Evolutionary conservation across 139 green algal species (phyloP).

Genomic region (Asterochloris erici): DNA sequence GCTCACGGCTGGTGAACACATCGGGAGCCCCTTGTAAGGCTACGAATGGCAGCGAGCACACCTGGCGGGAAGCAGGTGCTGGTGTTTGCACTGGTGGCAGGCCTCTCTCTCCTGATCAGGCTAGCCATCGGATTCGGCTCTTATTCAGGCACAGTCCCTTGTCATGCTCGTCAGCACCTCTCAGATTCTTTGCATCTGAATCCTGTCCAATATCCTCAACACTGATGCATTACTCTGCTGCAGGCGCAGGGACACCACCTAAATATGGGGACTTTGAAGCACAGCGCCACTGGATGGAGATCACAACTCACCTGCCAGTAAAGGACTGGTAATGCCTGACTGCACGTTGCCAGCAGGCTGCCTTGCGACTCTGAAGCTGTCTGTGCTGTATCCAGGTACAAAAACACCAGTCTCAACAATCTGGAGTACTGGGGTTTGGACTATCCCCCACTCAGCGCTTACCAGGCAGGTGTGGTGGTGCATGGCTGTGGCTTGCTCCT

Average conservation of each 20-base stretch:
- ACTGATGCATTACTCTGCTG: no score
- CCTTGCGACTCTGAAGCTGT: background rate
- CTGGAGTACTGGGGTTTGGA: conserved; percentile 93
- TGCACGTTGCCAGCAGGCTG: background rate
- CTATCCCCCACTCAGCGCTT: conserved; percentile 95
- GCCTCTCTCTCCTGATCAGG: no score
- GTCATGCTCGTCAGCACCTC: no score
- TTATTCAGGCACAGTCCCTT: no score
- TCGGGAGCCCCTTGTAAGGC: no score
- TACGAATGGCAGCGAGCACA: no score
- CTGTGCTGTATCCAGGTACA: conserved; percentile 35
- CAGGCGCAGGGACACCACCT: conserved; percentile 66
- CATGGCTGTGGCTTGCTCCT: background rate
- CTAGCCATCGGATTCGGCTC: no score
- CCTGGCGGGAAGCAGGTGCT: no score
- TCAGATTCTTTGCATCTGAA: no score
- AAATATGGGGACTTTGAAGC: conserved; percentile 97
- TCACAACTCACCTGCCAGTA: conserved; percentile 76
- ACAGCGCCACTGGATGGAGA: conserved; percentile 99
- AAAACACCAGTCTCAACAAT: conserved; percentile 46
- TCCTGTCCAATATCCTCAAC: no score
- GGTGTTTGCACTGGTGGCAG: no score
- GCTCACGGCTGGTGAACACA: no score
- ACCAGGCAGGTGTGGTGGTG: conserved; percentile 59
- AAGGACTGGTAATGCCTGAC: conserved; percentile 70